Evolutionary conservation across 192 early-diverging fungal species (phyloP).

Genomic region (Coemansia furcata): DNA sequence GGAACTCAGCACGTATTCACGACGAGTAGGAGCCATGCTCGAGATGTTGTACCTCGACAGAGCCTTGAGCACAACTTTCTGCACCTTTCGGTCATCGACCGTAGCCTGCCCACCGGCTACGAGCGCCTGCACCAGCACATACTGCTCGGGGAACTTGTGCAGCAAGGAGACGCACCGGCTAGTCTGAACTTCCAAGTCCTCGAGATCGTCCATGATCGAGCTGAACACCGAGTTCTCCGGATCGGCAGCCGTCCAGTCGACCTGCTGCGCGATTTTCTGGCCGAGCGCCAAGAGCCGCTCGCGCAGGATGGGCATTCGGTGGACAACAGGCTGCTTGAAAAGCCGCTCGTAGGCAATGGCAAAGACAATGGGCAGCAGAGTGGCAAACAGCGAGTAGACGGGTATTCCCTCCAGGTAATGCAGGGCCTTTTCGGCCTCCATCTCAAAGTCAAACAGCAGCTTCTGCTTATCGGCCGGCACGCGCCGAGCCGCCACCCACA

Average conservation of each 20-base stretch:
- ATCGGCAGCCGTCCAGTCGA: constrained; percentile 28
- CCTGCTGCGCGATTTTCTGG: constrained; percentile 19
- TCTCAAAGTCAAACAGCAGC: constrained; percentile 73
- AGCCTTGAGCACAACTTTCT: constrained; percentile 41
- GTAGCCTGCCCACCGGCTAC: constrained; percentile 29
- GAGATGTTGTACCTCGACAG: constrained; percentile 35
- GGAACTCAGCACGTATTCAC: constrained; percentile 36
- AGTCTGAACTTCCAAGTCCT: constrained; percentile 42
- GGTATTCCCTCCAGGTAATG: constrained; percentile 64
- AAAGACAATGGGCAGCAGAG: constrained; percentile 71
- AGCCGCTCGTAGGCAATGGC: constrained; percentile 77
- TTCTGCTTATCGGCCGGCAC: constrained; percentile 71
- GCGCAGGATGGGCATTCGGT: constrained; percentile 27
- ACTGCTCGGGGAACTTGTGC: constrained; percentile 48
- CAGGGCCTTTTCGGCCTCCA: constrained; percentile 77
- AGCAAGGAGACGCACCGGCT: constrained; percentile 47
- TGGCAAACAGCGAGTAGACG: constrained; percentile 56
- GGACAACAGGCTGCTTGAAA: constrained; percentile 39
- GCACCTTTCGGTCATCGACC: constrained; percentile 31
- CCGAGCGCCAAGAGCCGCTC: constrained; percentile 18
- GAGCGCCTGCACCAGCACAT: constrained; percentile 31
- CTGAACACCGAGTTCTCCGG: constrained; percentile 42
- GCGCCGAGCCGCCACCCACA: constrained; percentile 65
- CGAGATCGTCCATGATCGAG: constrained; percentile 43
- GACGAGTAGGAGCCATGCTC: constrained; percentile 18